These are phyloP conservation scores for Heterobasidion annosum DNA, from an alignment of 1,284 basidiomycete species.

Conservation along the genomic window DNA sequence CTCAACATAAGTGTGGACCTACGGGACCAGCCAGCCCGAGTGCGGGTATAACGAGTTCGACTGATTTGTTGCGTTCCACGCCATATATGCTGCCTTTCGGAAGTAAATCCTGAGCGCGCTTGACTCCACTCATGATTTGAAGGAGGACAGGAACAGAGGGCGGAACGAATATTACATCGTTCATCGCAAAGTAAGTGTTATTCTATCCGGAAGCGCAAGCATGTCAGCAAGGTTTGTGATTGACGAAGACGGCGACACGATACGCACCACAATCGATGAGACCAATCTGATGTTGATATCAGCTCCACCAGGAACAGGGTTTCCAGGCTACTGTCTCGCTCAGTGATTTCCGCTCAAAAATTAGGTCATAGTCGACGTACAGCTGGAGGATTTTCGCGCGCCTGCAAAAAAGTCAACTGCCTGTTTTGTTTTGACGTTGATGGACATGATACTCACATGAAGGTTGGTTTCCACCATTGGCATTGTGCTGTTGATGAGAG, in stretches of 20 bases:
- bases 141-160: conserved; percentile 25
- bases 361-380: not conserved
- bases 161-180: conserved; percentile 15
- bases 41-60: conserved; percentile 25
- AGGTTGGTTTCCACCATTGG: conserved; percentile 20
- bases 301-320: conserved; percentile 8
- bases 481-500: conserved; percentile 12
- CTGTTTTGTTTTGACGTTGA: conserved; percentile 3
- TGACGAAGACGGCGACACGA: conserved; percentile 7
- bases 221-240: conserved; percentile 20
- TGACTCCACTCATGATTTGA: conserved; percentile 25
- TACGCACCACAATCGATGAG: not conserved
- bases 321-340: conserved; percentile 14
- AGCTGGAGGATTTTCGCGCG: not conserved
- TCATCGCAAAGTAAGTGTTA: conserved; percentile 15
- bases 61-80: conserved; percentile 20
- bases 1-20: not conserved
- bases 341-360: too few species aligned
- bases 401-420: not conserved
- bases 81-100: conserved; percentile 20
- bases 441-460: conserved; percentile 6
- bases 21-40: conserved; percentile 13
- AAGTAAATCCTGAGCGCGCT: conserved; percentile 18
- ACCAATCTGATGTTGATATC: not conserved
- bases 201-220: conserved; percentile 15